Evolutionary conservation across 495 filamentous ascomycete genomes (phyloP), one percentile per base, ranked within the genome.

Genomic region (Lineolata rhizophorae): DNA sequence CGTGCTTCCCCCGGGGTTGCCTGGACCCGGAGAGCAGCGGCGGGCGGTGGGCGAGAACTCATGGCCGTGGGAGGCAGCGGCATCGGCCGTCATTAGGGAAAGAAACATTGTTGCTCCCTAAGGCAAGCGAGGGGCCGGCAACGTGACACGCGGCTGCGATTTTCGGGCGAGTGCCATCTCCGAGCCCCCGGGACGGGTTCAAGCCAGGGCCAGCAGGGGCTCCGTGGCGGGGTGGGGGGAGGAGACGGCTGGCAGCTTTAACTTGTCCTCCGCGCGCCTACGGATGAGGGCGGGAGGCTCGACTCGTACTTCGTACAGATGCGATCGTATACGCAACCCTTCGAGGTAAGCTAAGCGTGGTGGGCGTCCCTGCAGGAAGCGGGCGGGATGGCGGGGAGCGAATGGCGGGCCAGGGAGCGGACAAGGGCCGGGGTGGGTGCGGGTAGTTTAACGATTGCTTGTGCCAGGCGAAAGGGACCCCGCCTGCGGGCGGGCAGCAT

Each of bases 31-130:
- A 12, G 27, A 31, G 36, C 20, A 20, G 20, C 24, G 20, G 18
- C 31, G 13, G 32, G 31, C 21, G 36, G 40, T 29, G 40, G 15
- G 15, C 10, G 30, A 44, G 35, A 30, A 39, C 26, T 41, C 31
- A 28, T 37, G 35, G 34, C 37, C 37, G 30, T 46, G 40, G 21
- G 40, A 29, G 27, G 39, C 39, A 14, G 35, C 38, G 24, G 39
- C 39, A 32, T 41, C 39, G 24, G 41, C 34, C 26, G 41, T 42
- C 19, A 48, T 30, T 35, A 43, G 35, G 36, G 37, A 43, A 20
- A 45, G 16, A 29, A 47, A 28, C 35, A 42, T 44, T 26, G 20
- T 41, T 8, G 6, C 6, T 9, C 8, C 12, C 8, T 8, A 25
- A n/a, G n/a, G n/a, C n/a, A n/a, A n/a, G n/a, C n/a, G n/a, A 26